These are phyloP conservation scores for Penicillium coffeae DNA, from an alignment of 495 filamentous ascomycete species.

Conservation along the genomic window DNA sequence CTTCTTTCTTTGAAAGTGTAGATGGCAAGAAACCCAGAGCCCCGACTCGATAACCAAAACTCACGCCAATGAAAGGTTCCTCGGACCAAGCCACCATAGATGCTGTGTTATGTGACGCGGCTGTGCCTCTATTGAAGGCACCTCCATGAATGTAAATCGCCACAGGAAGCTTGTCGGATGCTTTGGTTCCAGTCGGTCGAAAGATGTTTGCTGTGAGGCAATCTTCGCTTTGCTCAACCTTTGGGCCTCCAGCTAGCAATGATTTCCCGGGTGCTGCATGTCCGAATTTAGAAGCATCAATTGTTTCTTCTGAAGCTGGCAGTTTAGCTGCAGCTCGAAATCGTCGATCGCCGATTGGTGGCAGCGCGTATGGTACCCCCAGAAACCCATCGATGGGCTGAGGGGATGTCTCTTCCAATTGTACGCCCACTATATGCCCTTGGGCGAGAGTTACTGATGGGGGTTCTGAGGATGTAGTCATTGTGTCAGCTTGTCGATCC, in stretches of 20 bases:
- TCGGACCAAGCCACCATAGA: conserved; percentile 55
- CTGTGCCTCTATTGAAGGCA: conserved; percentile 37
- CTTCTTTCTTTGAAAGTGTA: conserved; percentile 45
- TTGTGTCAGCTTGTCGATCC: no score
- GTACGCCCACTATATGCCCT: conserved; percentile 51
- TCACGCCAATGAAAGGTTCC: conserved; percentile 53
- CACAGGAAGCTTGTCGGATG: conserved; percentile 47
- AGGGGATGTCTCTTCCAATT: conserved; percentile 35
- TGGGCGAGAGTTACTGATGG: conserved; percentile 46
- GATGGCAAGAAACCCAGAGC: conserved; percentile 62
- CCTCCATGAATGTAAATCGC: conserved; percentile 49
- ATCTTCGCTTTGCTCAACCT: conserved; percentile 45
- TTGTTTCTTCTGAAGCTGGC: conserved; percentile 26
- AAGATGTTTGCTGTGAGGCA: conserved; percentile 53
- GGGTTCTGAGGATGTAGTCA: conserved; percentile 4
- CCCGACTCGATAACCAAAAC: conserved; percentile 60
- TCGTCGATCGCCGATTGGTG: conserved; percentile 51
- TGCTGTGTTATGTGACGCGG: conserved; percentile 34
- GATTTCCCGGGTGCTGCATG: conserved; percentile 25
- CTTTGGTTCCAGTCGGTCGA: conserved; percentile 33
- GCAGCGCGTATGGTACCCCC: conserved; percentile 59
- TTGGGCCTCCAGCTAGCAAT: conserved; percentile 17
- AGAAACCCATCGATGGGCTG: conserved; percentile 52
- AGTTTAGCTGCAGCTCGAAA: conserved; percentile 47
- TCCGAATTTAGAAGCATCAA: conserved; percentile 42